Percentiles rank a stretch among this genome's conserved stretches.
Evolutionary conservation across 1,284 basidiomycete species (phyloP).

Genomic region (Microstroma glucosiphilum): DNA sequence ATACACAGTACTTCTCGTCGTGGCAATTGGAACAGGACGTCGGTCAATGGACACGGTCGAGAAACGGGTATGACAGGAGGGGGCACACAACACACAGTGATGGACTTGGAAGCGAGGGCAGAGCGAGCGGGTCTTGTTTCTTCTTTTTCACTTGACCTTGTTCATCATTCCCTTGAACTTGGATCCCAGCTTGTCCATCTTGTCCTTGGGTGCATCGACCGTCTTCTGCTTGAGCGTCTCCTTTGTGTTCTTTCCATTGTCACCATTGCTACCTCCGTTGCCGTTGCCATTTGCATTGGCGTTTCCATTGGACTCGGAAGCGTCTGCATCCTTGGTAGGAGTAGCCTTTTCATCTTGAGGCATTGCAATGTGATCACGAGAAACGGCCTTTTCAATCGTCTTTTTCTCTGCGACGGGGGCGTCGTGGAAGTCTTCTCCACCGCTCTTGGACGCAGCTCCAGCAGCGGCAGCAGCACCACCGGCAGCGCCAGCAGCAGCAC

Average conservation of each 20-base stretch:
- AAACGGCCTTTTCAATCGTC: conserved; percentile 17
- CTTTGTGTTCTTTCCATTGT: not conserved
- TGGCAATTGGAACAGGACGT: no score
- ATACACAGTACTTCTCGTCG: no score
- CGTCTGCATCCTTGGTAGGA: not conserved
- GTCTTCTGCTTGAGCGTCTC: not conserved
- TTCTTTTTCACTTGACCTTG: not conserved
- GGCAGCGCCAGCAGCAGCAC: conserved; percentile 17
- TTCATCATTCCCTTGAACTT: not conserved
- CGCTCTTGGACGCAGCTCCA: not conserved
- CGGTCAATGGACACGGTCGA: no score
- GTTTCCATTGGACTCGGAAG: conserved; percentile 11
- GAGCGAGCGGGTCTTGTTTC: not conserved
- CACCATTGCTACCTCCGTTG: not conserved
- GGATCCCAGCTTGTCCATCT: conserved; percentile 1
- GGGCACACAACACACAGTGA: not conserved
- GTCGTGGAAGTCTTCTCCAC: conserved; percentile 23
- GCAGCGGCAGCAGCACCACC: conserved; percentile 12
- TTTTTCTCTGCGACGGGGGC: conserved; percentile 22
- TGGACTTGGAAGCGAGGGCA: not conserved
- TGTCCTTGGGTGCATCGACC: conserved; percentile 4
- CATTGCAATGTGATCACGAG: conserved; percentile 19
- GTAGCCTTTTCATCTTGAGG: conserved; percentile 25
- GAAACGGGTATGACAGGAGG: no score
- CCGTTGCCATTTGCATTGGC: conserved; percentile 10